A percentile compares a stretch with the other conserved stretches of the same genome.
These are phyloP conservation scores for Eucalyptus cloeziana DNA, from an alignment of 345 rosid genomes.

Conservation along the genomic window DNA sequence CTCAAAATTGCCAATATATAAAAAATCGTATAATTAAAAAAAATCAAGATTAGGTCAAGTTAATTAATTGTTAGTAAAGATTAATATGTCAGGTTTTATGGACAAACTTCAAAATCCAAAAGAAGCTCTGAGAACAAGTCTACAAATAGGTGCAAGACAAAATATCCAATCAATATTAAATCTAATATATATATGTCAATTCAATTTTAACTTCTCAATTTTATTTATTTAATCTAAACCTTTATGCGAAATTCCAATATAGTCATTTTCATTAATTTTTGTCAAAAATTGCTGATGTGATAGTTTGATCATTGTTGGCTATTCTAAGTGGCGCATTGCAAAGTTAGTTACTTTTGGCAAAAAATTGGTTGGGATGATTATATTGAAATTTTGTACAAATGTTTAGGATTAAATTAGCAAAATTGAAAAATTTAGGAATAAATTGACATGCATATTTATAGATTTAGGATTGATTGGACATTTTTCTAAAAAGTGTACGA, in stretches of 20 bases:
- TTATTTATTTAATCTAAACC: background rate
- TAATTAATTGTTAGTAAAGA: background rate
- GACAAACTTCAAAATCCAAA: background rate
- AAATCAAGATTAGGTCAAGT: background rate
- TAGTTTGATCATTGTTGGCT: background rate
- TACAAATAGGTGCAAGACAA: background rate
- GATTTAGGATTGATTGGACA: background rate
- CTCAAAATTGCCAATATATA: background rate
- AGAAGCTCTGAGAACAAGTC: background rate
- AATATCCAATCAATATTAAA: background rate
- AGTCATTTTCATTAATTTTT: background rate
- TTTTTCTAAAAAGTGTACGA: background rate
- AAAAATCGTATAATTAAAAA: background rate
- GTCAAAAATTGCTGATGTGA: accelerated
- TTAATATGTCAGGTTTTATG: background rate
- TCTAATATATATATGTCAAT: background rate
- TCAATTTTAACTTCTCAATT: background rate
- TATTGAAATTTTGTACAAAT: background rate
- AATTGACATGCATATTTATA: background rate
- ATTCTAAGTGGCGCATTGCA: accelerated
- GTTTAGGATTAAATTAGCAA: background rate
- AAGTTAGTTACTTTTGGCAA: background rate
- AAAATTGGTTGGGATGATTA: background rate
- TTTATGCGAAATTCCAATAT: background rate
- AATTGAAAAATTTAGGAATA: background rate